Conservation (phyloP, 2,329 filamentous ascomycete species). For the Tolypocladium ophioglossoides region DNA sequence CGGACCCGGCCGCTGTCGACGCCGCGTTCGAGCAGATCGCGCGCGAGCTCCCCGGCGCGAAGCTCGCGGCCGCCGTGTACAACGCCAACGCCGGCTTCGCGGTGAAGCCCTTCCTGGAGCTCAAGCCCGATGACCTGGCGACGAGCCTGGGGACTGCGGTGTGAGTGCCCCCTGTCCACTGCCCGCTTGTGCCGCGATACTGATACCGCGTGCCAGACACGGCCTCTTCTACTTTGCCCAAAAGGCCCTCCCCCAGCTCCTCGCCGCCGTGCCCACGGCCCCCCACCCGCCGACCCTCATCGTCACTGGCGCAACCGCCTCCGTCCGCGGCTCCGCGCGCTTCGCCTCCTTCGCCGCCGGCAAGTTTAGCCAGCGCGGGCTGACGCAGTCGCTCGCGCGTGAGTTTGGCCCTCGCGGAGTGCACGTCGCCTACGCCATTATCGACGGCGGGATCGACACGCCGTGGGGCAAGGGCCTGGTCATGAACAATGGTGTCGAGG, state of each 20-base stretch:
- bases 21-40: conserved; percentile 52
- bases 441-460: conserved; percentile 80
- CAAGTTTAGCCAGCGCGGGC: conserved; percentile 68
- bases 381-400: conserved; percentile 64
- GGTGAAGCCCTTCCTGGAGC: conserved; percentile 48
- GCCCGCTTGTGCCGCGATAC: too few relatives aligned
- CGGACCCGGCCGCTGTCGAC: conserved; percentile 35
- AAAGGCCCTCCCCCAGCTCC: conserved; percentile 56
- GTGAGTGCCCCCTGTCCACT: conserved; percentile 24
- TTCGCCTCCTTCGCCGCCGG: conserved; percentile 65
- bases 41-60: conserved; percentile 43
- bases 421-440: conserved; percentile 72
- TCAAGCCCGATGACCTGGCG: conserved; percentile 38
- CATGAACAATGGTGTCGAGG: conserved; percentile 34
- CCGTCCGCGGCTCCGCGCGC: conserved; percentile 57
- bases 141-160: conserved; percentile 33
- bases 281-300: conserved; percentile 66
- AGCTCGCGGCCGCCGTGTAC: conserved; percentile 56
- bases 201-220: conserved; percentile 25
- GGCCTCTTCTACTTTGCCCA: conserved; percentile 73
- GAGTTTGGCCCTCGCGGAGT: conserved; percentile 80
- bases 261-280: conserved; percentile 44
- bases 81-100: conserved; percentile 49
- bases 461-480: conserved; percentile 49
- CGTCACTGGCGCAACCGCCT: conserved; percentile 80